Evolutionary conservation across 1,284 basidiomycete genomes (phyloP), one percentile per base, ranked within the genome.

Genomic region (Phylloporus sp.): DNA sequence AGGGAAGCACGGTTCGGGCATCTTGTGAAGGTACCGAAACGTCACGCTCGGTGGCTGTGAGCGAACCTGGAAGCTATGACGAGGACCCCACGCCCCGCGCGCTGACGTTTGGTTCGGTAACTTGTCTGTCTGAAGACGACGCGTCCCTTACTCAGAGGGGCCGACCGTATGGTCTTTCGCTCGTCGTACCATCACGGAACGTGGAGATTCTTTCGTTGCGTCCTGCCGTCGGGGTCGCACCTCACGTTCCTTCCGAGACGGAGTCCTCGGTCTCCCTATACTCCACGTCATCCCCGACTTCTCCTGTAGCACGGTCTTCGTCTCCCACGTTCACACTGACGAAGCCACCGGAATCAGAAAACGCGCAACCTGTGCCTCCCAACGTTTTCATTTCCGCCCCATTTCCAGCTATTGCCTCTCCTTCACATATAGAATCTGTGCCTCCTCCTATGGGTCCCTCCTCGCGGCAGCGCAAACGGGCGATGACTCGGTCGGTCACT

Each of bases 1-100:
- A 37, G 46, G n/a, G 42, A 40, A 61, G 51, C 34, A 2, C 37
- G 17, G 40, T 57, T 37, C 46, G 49, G 24, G 37, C 55, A 4
- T 66, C 66, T 26, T 60, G 60, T 11, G 62, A 57, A 47, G n/a
- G 47, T 2, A 59, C 62, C 5, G 60, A 60, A 18, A 28, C 60
- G 17, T 61, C 64, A 28, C 56, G 50, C 15, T 60, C 70, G 26
- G 51, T 66, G 50, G 49, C 56, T 37, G 28, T 17, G n/a, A 58
- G 49, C 32, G 68, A 65, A 42, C 24, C 26, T 6, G 56, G 57
- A 44, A 58, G 55, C 7, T 47, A 37, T 7, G 67, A 74, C 18
- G 65, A 75, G 24, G 66, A 76, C 59, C 73, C 64, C 24, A 77
- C 76, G 10, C 75, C 72, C 3, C 64, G 64, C 24, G 64, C 66